Evolutionary conservation across 257 asterid genomes (phyloP).

Genomic region (Primulina tabacum): DNA sequence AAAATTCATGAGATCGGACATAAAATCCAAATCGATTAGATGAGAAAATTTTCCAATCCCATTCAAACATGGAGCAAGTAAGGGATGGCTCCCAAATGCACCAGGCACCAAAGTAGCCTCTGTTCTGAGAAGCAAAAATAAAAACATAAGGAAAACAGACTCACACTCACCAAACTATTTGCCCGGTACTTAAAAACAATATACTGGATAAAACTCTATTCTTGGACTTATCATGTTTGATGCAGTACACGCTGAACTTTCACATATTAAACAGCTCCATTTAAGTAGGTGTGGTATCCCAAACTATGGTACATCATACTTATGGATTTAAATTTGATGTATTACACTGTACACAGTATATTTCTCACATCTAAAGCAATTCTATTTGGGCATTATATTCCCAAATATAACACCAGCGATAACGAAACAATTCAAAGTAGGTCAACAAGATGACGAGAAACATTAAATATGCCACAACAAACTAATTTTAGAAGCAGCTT

Average conservation of each 20-base stretch:
- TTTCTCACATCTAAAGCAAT: neutral
- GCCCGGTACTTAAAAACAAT: neutral
- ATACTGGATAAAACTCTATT: neutral
- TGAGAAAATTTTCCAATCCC: conserved; percentile 93
- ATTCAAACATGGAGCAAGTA: conserved; percentile 80
- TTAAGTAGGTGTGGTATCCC: neutral
- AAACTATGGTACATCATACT: neutral
- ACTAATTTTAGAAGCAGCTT: neutral
- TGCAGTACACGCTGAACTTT: neutral
- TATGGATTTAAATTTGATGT: neutral
- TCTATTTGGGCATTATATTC: neutral
- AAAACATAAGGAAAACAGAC: conserved; percentile 20
- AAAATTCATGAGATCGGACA: conserved; percentile 84
- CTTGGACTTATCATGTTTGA: neutral
- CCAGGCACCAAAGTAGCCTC: conserved; percentile 38
- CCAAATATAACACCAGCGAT: neutral
- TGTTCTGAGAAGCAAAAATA: conserved; percentile 47
- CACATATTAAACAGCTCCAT: neutral
- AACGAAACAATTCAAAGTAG: neutral
- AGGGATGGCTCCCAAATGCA: conserved; percentile 58
- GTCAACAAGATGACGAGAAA: neutral
- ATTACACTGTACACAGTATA: neutral
- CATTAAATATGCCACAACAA: neutral
- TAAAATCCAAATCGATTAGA: conserved; percentile 83
- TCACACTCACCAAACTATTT: neutral